Evolutionary conservation across 2,329 filamentous ascomycete species (phyloP).

Genomic region (Aulographum hederae): DNA sequence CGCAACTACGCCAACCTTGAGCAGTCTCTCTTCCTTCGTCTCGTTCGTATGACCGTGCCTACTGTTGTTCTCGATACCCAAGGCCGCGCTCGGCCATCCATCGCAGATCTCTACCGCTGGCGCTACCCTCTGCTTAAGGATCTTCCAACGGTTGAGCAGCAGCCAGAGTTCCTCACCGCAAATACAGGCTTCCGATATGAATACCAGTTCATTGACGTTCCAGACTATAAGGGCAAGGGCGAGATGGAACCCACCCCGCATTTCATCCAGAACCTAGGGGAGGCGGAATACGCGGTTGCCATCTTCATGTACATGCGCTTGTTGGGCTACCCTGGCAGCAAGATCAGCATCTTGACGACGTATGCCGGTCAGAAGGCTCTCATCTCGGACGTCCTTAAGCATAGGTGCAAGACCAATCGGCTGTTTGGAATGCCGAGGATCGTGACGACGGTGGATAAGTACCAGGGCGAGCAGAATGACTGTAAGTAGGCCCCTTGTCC

Average conservation of each 20-base stretch:
- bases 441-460: constrained; percentile 93
- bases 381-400: constrained; percentile 67
- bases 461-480: constrained; percentile 98
- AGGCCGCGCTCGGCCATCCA: constrained; percentile 71
- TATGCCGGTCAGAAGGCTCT: constrained; percentile 86
- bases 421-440: constrained; percentile 80
- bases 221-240: constrained; percentile 77
- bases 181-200: constrained; percentile 90
- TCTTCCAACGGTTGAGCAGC: constrained; percentile 52
- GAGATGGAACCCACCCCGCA: constrained; percentile 83
- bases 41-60: constrained; percentile 85
- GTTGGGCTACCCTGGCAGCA: constrained; percentile 68
- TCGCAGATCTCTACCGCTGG: constrained; percentile 86
- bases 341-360: constrained; percentile 79
- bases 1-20: constrained; percentile 90
- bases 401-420: constrained; percentile 65
- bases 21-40: constrained; percentile 81
- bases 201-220: constrained; percentile 92
- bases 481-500: constrained; percentile 52
- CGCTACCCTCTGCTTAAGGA: constrained; percentile 69
- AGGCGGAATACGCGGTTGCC: constrained; percentile 92
- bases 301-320: constrained; percentile 96
- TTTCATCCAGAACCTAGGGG: constrained; percentile 90
- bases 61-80: constrained; percentile 81
- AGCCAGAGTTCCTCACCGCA: constrained; percentile 55